Percentiles rank a stretch among this genome's conserved stretches.
phyloP scores from a whole-genome alignment of 768 basidiomycete species.

The Trametes coccinea region DNA sequence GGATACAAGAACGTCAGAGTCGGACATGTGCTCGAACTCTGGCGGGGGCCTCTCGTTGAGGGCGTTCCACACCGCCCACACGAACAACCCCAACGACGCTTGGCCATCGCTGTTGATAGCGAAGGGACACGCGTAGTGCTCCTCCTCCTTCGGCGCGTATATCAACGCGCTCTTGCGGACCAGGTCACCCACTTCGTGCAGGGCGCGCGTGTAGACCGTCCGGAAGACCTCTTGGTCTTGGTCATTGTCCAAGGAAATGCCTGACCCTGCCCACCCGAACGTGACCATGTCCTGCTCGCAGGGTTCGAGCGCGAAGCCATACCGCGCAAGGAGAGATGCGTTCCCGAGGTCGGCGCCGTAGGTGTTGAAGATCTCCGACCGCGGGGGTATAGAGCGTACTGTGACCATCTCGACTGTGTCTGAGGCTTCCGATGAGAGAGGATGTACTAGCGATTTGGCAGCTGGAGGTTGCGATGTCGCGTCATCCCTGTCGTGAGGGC shows the following conservation, averaged over 20 bases:
- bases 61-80: slow-evolving; percentile 22
- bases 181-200: background rate
- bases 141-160: slow-evolving; percentile 1
- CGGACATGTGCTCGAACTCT: background rate
- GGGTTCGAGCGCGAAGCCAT: slow-evolving; percentile 44
- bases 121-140: background rate
- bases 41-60: background rate
- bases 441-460: background rate
- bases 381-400: slow-evolving; percentile 29
- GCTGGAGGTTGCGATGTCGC: background rate
- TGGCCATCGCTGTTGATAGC: slow-evolving; percentile 29
- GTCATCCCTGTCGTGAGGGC: slow-evolving; percentile 39
- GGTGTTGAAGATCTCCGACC: slow-evolving; percentile 43
- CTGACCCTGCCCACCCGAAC: slow-evolving; percentile 21
- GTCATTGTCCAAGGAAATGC: background rate
- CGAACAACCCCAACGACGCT: slow-evolving; percentile 24
- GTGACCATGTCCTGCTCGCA: slow-evolving; percentile 36
- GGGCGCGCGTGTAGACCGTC: background rate
- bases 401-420: slow-evolving; percentile 44
- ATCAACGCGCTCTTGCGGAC: slow-evolving; percentile 9
- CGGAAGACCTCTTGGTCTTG: background rate
- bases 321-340: slow-evolving; percentile 39
- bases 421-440: background rate
- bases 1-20: background rate
- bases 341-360: slow-evolving; percentile 40